A percentile compares a stretch with the other conserved stretches of the same genome.
These are phyloP conservation scores for Coemansia sp. DNA, from an alignment of 192 early-diverging fungal genomes.

Conservation along the genomic window DNA sequence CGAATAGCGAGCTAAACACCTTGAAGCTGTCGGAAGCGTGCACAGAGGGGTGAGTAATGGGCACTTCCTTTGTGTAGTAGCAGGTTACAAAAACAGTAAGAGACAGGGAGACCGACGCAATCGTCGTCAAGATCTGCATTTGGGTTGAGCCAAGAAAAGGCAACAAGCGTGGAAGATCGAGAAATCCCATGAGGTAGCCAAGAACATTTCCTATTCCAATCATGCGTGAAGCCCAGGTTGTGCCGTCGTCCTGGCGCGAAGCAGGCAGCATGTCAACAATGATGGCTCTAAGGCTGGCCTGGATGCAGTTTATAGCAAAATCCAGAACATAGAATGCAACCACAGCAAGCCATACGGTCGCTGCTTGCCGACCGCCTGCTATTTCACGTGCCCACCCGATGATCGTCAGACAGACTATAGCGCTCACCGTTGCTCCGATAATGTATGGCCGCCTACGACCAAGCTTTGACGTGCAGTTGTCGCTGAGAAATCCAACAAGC, in stretches of 20 bases:
- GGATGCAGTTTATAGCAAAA: conserved; percentile 89
- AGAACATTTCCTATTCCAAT: conserved; percentile 76
- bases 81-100: conserved; percentile 67
- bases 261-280: conserved; percentile 82
- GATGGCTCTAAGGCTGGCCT: conserved; percentile 79
- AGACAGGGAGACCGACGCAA: conserved; percentile 68
- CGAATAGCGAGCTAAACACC: conserved; percentile 39
- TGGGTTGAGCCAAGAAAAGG: conserved; percentile 73
- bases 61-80: conserved; percentile 59
- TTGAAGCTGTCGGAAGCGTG: conserved; percentile 18
- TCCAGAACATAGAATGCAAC: conserved; percentile 86
- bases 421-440: conserved; percentile 62
- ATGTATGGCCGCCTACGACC: conserved; percentile 88
- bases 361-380: conserved; percentile 34
- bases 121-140: conserved; percentile 75
- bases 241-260: conserved; percentile 77
- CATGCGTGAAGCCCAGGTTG: conserved; percentile 86
- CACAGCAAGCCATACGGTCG: conserved; percentile 72
- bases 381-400: conserved; percentile 78
- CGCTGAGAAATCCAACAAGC: conserved; percentile 82
- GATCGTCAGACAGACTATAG: conserved; percentile 65
- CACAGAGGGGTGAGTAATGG: conserved; percentile 17
- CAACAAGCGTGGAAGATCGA: conserved; percentile 71
- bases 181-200: conserved; percentile 83
- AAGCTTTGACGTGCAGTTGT: conserved; percentile 66